Conservation (phyloP, 495 filamentous ascomycete genomes). For the Penicillium pancosmium region DNA sequence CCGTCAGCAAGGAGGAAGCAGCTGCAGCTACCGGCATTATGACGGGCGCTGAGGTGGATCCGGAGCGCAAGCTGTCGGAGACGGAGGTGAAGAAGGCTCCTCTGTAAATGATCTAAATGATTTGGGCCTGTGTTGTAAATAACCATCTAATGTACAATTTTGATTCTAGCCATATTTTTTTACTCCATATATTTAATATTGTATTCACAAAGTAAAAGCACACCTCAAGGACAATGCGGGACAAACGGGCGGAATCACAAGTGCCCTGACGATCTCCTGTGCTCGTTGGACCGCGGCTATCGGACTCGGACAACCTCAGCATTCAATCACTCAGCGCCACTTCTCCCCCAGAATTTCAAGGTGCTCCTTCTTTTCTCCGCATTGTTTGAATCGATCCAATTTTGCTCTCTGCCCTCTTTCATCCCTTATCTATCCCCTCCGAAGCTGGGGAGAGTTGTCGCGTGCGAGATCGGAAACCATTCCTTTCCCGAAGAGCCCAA, state of each 20-base stretch:
- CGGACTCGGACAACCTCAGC: neutral
- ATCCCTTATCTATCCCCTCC: neutral
- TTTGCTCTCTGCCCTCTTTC: neutral
- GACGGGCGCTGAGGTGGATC: constrained; percentile 36
- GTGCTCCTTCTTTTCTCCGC: neutral
- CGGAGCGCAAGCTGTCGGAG: constrained; percentile 22
- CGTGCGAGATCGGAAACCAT: constrained; percentile 15
- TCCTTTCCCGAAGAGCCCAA: constrained; percentile 15
- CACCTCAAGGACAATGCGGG: neutral
- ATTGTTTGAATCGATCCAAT: neutral
- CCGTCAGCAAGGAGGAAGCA: constrained; percentile 47
- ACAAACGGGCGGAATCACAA: neutral
- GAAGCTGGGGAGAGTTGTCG: constrained; percentile 9
- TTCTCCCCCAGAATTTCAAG: neutral
- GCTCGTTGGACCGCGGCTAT: constrained; percentile 2
- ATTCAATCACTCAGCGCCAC: constrained; percentile 3
- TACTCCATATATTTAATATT: neutral
- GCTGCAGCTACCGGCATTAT: constrained; percentile 33
- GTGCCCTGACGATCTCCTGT: constrained; percentile 4
- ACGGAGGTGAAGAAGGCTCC: constrained; percentile 25
- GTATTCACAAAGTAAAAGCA: neutral
- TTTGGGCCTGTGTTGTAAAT: neutral
- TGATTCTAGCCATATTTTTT: neutral
- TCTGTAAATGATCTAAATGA: neutral
- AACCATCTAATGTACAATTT: constrained; percentile 10